A percentile compares a stretch with the other conserved stretches of the same genome.
These are phyloP conservation scores for Cystobasidium onofrii DNA, from an alignment of 768 basidiomycete genomes.

Conservation along the genomic window DNA sequence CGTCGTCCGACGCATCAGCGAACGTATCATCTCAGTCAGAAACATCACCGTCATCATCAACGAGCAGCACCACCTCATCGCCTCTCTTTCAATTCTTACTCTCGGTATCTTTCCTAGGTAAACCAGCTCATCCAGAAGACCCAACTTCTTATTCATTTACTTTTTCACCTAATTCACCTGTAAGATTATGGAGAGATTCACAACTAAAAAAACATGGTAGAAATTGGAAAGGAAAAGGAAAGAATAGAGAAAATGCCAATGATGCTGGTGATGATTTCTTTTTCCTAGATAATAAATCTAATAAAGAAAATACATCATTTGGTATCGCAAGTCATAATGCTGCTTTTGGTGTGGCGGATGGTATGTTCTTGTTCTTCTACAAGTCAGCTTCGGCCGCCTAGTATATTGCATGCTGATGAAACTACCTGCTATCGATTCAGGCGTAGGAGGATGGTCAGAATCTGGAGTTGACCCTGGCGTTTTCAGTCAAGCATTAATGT, in stretches of 20 bases:
- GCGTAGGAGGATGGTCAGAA: conserved; percentile 78
- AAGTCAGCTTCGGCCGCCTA: too few species aligned
- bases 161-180: background rate
- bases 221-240: background rate
- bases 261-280: conserved; percentile 29
- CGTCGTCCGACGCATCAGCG: background rate
- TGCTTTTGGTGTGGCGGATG: conserved; percentile 78
- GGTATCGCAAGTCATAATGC: conserved; percentile 53
- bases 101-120: conserved; percentile 17
- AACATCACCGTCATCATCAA: background rate
- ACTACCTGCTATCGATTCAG: too few species aligned
- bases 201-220: background rate
- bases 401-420: too few species aligned
- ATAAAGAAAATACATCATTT: background rate
- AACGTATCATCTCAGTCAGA: background rate
- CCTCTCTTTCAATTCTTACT: conserved; percentile 17
- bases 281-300: background rate
- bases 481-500: conserved; percentile 84
- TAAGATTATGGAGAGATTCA: conserved; percentile 7
- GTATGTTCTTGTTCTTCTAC: too few species aligned
- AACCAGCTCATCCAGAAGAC: conserved; percentile 8
- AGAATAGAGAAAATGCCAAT: background rate
- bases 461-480: conserved; percentile 78
- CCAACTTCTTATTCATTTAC: background rate
- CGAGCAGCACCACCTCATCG: background rate